Evolutionary conservation across 2,329 filamentous ascomycete genomes (phyloP).

Genomic region (Fusarium citri): DNA sequence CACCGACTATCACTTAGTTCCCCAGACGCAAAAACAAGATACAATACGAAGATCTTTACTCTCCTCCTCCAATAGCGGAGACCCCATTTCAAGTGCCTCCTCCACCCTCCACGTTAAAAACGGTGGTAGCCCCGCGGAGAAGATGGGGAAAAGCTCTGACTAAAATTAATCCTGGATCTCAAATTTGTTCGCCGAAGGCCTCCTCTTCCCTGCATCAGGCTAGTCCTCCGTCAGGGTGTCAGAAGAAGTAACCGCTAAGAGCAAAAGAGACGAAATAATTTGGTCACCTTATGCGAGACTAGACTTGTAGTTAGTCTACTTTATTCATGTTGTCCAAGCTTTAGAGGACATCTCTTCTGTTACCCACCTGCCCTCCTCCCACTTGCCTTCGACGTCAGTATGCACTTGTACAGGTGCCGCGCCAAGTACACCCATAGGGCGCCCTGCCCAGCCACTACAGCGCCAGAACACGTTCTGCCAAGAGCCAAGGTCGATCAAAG

Average conservation of each 20-base stretch:
- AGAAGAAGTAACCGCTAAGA: too few relatives aligned
- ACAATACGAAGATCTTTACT: not conserved
- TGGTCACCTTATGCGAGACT: too few relatives aligned
- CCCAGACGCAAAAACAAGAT: not conserved
- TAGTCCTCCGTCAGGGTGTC: not conserved
- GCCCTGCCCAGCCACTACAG: conserved; percentile 28
- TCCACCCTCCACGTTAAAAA: conserved; percentile 9
- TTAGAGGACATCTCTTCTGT: too few relatives aligned
- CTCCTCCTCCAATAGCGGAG: conserved; percentile 28
- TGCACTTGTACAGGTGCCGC: not conserved
- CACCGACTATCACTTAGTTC: conserved; percentile 12
- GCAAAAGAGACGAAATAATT: too few relatives aligned
- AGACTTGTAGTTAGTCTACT: fast-evolving
- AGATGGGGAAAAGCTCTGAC: conserved; percentile 2
- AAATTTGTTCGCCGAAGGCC: conserved; percentile 17
- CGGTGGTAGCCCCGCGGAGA: not conserved
- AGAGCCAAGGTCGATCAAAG: conserved; percentile 33
- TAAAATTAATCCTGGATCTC: conserved; percentile 5
- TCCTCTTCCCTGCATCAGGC: not conserved
- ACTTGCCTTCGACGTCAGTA: not conserved
- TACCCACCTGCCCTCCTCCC: not conserved
- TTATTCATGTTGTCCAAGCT: too few relatives aligned
- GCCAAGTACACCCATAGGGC: not conserved
- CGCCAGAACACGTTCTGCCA: conserved; percentile 36
- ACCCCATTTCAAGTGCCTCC: conserved; percentile 14